Conservation (phyloP, 108 stramenopile genomes). For the Pseudonitzschia multiseries region DNA sequence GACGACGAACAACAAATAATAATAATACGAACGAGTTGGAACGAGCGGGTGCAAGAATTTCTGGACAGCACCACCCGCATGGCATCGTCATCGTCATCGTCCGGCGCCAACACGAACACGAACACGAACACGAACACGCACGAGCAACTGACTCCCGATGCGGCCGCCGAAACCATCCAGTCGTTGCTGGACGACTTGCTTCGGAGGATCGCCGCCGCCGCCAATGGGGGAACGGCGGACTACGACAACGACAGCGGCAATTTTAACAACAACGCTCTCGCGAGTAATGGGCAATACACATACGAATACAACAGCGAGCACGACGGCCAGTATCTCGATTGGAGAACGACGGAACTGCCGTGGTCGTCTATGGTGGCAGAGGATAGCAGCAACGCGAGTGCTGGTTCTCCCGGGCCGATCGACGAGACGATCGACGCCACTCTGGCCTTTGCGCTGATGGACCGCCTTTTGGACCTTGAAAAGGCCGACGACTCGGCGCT, state of each 20-base stretch:
- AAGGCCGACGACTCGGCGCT: slow-evolving; percentile 2
- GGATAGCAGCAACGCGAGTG: not conserved
- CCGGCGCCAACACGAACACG: not conserved
- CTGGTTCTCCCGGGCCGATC: not conserved
- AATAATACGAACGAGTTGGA: not conserved
- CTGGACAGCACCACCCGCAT: not conserved
- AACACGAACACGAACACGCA: not conserved
- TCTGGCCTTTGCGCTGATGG: slow-evolving; percentile 20
- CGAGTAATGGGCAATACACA: no score
- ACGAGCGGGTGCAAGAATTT: not conserved
- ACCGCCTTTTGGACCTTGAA: slow-evolving; percentile 16
- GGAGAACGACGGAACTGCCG: not conserved
- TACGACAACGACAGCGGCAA: not conserved
- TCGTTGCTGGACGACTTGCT: not conserved
- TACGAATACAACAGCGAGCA: not conserved
- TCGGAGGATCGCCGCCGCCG: not conserved
- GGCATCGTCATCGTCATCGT: not conserved
- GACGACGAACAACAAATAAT: no score
- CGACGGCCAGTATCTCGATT: not conserved
- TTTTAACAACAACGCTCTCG: no score
- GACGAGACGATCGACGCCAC: not conserved
- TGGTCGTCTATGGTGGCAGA: not conserved
- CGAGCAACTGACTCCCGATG: not conserved
- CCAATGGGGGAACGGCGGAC: not conserved
- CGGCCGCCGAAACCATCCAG: slow-evolving; percentile 9